Evolutionary conservation across 257 asterid genomes (phyloP), one percentile per base, ranked within the genome.

Genomic region (Petunia axillaris): DNA sequence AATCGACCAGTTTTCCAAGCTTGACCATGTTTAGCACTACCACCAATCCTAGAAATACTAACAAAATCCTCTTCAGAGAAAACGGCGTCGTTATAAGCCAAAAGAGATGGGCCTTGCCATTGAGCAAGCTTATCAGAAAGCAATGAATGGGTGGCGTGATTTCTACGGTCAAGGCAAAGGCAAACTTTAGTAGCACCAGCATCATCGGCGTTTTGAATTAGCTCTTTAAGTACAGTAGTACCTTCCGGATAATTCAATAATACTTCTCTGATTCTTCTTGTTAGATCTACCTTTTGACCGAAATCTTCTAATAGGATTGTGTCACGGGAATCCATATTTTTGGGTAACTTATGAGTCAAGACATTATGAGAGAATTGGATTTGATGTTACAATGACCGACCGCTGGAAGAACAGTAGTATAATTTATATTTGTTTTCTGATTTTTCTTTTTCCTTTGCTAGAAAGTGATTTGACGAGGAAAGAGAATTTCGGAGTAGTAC

Each of bases 261-360:
- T 55, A 95, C 97, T 89, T 95, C 99, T 40, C 99, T 92, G 90
- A 95, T 95, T 86, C 99, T 80, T 58, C 98, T 95, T 43, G 98
- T 95, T 80, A 95, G 89, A 91, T 95, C 99, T 52, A 95, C 99
- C 87, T 93, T 95, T 84, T 95, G 99, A 64, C 99, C 99, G 88
- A 95, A 95, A 90, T 95, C 99, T 87, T 95, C 99, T 46, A 95
- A 84, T 16, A 91, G 84, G 80, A 89, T 66, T 77, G 85, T 40
- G n/a, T 84, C 87, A 64, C 91, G 74, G 10, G 59, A 40, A 8
- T 78, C 75, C 81, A 78, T 78, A 25, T 77, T 78, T 44, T 43
- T 78, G 8, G 57, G 63, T 25, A 25, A 25, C 25, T 25, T 25
- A 25, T 25, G 25, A 25, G 25, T 25, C 25, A 25, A 25, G 25